These are phyloP conservation scores for Spirogloea muscicola DNA, from an alignment of 139 green algal species.

Conservation along the genomic window DNA sequence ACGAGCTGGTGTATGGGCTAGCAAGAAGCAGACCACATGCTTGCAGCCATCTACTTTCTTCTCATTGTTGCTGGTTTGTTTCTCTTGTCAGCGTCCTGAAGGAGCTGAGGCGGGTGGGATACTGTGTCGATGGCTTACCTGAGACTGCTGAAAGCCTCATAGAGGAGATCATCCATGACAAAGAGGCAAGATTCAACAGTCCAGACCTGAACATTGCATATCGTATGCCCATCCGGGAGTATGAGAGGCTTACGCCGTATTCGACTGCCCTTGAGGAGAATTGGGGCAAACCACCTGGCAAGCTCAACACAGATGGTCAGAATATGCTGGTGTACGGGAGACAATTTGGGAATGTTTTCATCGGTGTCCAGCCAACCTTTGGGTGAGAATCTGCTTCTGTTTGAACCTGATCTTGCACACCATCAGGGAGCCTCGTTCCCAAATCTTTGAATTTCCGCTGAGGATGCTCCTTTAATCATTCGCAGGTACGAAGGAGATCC, in stretches of 20 bases:
- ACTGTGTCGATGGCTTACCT: conserved; percentile 81
- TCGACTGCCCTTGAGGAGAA: conserved; percentile 93
- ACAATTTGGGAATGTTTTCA: conserved; percentile 99
- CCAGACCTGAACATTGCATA: conserved; percentile 96
- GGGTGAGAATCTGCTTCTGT: too few relatives aligned
- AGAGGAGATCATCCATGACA: conserved; percentile 76
- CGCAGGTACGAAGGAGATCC: conserved; percentile 98
- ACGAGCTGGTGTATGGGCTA: too few relatives aligned
- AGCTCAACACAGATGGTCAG: conserved; percentile 95
- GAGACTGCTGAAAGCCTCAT: conserved; percentile 76
- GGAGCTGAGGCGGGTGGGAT: conserved; percentile 82
- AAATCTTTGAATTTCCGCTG: too few relatives aligned
- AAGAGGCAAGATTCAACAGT: conserved; percentile 90
- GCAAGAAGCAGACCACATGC: too few relatives aligned
- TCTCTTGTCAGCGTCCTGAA: conserved; percentile 55
- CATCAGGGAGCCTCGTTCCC: too few relatives aligned
- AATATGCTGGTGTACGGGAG: conserved; percentile 94
- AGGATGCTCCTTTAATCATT: too few relatives aligned
- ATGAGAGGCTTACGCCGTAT: conserved; percentile 66
- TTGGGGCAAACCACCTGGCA: conserved; percentile 92
- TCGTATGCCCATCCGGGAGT: conserved; percentile 55
- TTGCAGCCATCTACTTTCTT: too few relatives aligned
- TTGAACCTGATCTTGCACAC: too few relatives aligned
- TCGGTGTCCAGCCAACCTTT: conserved; percentile 99
- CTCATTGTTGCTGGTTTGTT: too few relatives aligned